Evolutionary conservation across 805 yeast genomes (phyloP).

Genomic region (Zygoascus tannicola): DNA sequence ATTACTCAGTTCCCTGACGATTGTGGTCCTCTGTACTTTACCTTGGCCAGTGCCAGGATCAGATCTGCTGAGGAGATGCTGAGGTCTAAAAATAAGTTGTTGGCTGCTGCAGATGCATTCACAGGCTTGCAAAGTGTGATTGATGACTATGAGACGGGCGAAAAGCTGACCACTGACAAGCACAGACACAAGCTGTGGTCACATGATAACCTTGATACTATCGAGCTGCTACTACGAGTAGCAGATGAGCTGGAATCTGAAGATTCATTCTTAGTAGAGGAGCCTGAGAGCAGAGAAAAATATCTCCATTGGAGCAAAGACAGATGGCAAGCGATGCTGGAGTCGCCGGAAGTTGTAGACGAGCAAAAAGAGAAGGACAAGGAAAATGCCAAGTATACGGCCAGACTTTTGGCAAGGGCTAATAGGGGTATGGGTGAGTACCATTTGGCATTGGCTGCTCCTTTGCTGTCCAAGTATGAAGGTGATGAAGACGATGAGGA

Average conservation of each 20-base stretch:
- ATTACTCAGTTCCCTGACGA: slow-evolving; percentile 28
- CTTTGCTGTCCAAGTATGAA: slow-evolving; percentile 23
- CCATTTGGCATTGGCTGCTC: slow-evolving; percentile 24
- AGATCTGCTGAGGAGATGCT: slow-evolving; percentile 31
- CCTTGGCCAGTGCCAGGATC: slow-evolving; percentile 38
- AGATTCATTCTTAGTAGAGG: slow-evolving; percentile 14
- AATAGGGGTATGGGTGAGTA: slow-evolving; percentile 27
- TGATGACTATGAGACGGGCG: slow-evolving; percentile 37
- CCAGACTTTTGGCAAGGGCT: slow-evolving; percentile 16
- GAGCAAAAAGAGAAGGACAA: slow-evolving; percentile 14
- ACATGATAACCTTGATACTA: slow-evolving; percentile 31
- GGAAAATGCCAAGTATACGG: slow-evolving; percentile 9
- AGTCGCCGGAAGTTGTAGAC: background rate
- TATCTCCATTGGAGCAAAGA: slow-evolving; percentile 16
- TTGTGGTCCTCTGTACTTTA: slow-evolving; percentile 42
- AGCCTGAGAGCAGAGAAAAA: slow-evolving; percentile 5
- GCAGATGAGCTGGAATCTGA: slow-evolving; percentile 50
- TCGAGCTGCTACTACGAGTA: slow-evolving; percentile 45
- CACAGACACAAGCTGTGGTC: slow-evolving; percentile 3
- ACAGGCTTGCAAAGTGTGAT: slow-evolving; percentile 31
- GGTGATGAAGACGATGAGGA: slow-evolving; percentile 21
- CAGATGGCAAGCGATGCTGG: slow-evolving; percentile 13
- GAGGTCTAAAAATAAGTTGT: background rate
- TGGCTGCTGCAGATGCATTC: slow-evolving; percentile 3
- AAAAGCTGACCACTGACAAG: slow-evolving; percentile 13